phyloP scores from a whole-genome alignment of 2,329 filamentous ascomycete genomes.

The Zymoseptoria crescenta region DNA sequence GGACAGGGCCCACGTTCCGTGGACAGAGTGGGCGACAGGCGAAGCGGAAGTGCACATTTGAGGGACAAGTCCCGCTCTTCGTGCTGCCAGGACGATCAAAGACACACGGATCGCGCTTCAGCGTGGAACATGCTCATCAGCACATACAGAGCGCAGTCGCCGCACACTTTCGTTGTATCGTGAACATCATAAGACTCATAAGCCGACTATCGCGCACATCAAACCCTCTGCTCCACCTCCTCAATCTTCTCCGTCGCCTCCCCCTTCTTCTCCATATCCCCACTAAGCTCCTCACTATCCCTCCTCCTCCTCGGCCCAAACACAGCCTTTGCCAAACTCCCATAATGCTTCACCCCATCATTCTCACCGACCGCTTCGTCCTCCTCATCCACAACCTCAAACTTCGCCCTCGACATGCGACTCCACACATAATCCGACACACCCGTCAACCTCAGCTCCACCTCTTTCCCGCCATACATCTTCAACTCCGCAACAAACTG shows the following conservation, averaged over 20 bases:
- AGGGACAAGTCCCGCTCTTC: no score
- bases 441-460: conserved; percentile 44
- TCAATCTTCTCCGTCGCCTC: not conserved
- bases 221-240: not conserved
- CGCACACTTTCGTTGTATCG: no score
- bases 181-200: no score
- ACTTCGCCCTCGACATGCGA: conserved; percentile 17
- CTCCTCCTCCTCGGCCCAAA: not conserved
- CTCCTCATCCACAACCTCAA: conserved; percentile 14
- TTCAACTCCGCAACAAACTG: conserved; percentile 44
- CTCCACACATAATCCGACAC: conserved; percentile 36
- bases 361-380: conserved; percentile 6
- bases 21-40: no score
- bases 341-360: conserved; percentile 1
- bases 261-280: not conserved
- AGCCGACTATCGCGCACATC: no score
- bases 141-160: no score
- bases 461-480: conserved; percentile 41
- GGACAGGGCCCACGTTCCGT: no score
- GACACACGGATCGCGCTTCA: no score
- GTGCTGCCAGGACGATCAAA: no score
- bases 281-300: not conserved
- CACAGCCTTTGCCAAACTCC: conserved; percentile 2
- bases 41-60: no score
- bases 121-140: no score